Evolutionary conservation across 768 basidiomycete species (phyloP).

Genomic region (Boletus reticuloceps): DNA sequence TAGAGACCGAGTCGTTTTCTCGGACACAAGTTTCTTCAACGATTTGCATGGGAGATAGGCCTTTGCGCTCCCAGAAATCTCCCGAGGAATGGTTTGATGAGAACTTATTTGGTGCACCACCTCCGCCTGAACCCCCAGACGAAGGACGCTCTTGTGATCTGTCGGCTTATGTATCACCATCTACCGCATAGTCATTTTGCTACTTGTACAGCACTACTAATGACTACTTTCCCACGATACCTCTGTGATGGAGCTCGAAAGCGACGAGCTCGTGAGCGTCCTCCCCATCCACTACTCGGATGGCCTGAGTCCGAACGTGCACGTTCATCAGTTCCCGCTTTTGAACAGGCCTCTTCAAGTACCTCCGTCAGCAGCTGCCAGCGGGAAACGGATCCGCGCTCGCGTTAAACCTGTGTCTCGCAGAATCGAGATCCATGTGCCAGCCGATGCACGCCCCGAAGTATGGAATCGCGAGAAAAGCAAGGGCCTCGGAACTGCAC

Average conservation of each 20-base stretch:
- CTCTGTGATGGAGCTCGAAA: conserved; percentile 18
- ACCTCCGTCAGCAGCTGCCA: conserved; percentile 68
- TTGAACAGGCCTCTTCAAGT: conserved; percentile 69
- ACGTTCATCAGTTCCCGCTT: conserved; percentile 81
- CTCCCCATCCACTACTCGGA: conserved; percentile 75
- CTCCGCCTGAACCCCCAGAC: conserved; percentile 5
- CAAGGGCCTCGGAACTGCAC: conserved; percentile 61
- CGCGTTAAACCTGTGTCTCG: conserved; percentile 63
- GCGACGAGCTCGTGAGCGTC: conserved; percentile 63
- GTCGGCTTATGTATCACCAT: conserved; percentile 3
- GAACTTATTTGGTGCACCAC: background rate
- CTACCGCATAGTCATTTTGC: background rate
- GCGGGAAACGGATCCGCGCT: conserved; percentile 76
- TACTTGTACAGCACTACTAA: too few relatives aligned
- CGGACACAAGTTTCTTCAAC: conserved; percentile 1
- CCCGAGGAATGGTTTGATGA: conserved; percentile 8
- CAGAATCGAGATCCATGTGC: conserved; percentile 75
- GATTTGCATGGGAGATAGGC: conserved; percentile 6
- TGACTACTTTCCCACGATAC: conserved; percentile 16
- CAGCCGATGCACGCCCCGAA: conserved; percentile 75
- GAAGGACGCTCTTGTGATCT: conserved; percentile 5
- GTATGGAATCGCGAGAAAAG: conserved; percentile 79
- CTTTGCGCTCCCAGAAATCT: background rate
- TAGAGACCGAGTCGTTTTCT: conserved; percentile 10
- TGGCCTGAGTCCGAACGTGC: conserved; percentile 57